Percentiles rank a stretch among this genome's conserved stretches.
These are phyloP conservation scores for Warburgia ugandensis DNA, from an alignment of 164 flowering plant genomes.

Conservation along the genomic window DNA sequence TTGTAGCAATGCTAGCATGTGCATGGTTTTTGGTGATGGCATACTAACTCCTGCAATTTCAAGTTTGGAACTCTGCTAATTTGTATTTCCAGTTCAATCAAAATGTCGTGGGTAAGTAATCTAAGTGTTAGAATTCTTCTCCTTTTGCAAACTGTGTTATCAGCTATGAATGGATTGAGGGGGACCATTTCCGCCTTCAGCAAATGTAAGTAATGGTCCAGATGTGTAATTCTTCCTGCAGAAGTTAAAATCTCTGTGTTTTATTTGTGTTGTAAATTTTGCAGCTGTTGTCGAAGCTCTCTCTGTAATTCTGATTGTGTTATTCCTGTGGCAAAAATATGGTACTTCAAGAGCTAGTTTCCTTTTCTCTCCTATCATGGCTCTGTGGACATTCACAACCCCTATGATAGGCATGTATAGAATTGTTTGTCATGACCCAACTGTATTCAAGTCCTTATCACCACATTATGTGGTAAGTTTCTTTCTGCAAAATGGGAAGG, in stretches of 20 bases:
- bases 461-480: slow-evolving; percentile 56
- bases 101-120: no score
- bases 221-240: neutral
- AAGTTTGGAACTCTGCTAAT: slow-evolving; percentile 29
- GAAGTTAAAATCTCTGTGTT: neutral
- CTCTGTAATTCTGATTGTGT: slow-evolving; percentile 43
- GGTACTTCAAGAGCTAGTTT: slow-evolving; percentile 80
- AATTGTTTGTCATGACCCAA: slow-evolving; percentile 55
- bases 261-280: slow-evolving; percentile 7
- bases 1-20: slow-evolving; percentile 70
- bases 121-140: no score
- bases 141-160: slow-evolving; percentile 77
- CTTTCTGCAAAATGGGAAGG: slow-evolving; percentile 62
- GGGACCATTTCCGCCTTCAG: slow-evolving; percentile 61
- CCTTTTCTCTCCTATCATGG: slow-evolving; percentile 85
- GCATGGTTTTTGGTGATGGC: slow-evolving; percentile 92
- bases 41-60: slow-evolving; percentile 88
- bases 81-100: neutral
- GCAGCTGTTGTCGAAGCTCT: slow-evolving; percentile 62
- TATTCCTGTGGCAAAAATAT: slow-evolving; percentile 70
- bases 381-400: slow-evolving; percentile 64
- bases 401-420: slow-evolving; percentile 71
- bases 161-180: slow-evolving; percentile 74
- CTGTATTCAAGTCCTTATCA: slow-evolving; percentile 71
- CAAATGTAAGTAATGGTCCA: slow-evolving; percentile 41